A percentile compares a stretch with the other conserved stretches of the same genome.
Conservation (phyloP, 768 basidiomycete species). For the Mycena sanguinolenta region DNA sequence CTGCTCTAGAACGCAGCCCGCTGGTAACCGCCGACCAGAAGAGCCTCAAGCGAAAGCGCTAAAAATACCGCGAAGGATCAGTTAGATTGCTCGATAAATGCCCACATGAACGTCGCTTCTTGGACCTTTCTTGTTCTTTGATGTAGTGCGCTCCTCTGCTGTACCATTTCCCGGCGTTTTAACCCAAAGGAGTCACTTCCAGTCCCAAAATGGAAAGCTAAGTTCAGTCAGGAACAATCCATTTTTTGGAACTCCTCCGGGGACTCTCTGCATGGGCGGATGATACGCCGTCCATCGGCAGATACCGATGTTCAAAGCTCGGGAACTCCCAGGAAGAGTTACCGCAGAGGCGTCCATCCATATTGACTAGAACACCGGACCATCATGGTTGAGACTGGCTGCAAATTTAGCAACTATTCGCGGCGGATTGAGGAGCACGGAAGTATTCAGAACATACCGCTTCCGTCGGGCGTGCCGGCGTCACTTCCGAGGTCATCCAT, state of each 20-base stretch:
- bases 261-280: conserved; percentile 12
- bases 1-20: conserved; percentile 70
- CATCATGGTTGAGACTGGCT: background rate
- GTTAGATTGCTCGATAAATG: conserved; percentile 14
- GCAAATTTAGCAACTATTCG: conserved; percentile 20
- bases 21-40: conserved; percentile 59
- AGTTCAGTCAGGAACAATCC: conserved; percentile 13
- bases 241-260: conserved; percentile 7
- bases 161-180: conserved; percentile 13
- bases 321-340: conserved; percentile 15
- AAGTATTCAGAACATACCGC: conserved; percentile 5
- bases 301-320: background rate
- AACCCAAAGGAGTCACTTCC: background rate
- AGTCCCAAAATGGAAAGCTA: conserved; percentile 11
- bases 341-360: no score
- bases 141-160: conserved; percentile 12
- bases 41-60: conserved; percentile 68
- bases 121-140: conserved; percentile 17
- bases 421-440: background rate
- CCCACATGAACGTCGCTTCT: conserved; percentile 11
- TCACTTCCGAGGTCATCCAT: background rate
- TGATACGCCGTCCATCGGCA: conserved; percentile 4
- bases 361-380: conserved; percentile 7
- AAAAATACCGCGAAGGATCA: conserved; percentile 9
- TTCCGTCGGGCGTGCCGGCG: conserved; percentile 17